Evolutionary conservation across 2,329 filamentous ascomycete genomes (phyloP).

Genomic region (Neonectria ditissima): DNA sequence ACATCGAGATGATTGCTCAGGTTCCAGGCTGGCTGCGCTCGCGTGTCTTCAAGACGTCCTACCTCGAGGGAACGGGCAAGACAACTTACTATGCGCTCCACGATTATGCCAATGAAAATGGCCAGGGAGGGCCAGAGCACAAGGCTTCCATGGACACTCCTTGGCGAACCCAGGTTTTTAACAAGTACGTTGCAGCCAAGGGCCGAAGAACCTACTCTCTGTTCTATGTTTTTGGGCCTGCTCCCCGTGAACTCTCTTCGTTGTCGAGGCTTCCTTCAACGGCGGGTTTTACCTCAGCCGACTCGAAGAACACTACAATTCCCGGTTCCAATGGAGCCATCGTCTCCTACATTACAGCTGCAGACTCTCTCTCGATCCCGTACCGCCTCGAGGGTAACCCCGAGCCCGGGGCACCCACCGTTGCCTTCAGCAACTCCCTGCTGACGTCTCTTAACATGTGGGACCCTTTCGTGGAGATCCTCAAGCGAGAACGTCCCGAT

Average conservation of each 20-base stretch:
- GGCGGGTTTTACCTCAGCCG: constrained; percentile 65
- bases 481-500: constrained; percentile 69
- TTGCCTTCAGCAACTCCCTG: constrained; percentile 85
- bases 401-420: constrained; percentile 73
- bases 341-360: constrained; percentile 74
- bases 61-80: constrained; percentile 66
- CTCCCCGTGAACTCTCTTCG: constrained; percentile 73
- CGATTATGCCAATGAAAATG: constrained; percentile 77
- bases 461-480: constrained; percentile 76
- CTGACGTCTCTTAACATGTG: constrained; percentile 84
- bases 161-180: constrained; percentile 70
- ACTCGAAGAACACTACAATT: constrained; percentile 67
- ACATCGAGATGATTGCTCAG: constrained; percentile 76
- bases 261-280: constrained; percentile 62
- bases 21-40: constrained; percentile 84
- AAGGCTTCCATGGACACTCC: constrained; percentile 72
- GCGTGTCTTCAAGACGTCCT: constrained; percentile 75
- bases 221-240: constrained; percentile 84
- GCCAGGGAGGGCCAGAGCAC: constrained; percentile 73
- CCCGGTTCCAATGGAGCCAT: constrained; percentile 66
- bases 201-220: constrained; percentile 74
- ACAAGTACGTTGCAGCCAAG: constrained; percentile 68
- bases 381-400: constrained; percentile 82
- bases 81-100: constrained; percentile 74
- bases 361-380: constrained; percentile 75